A percentile compares a stretch with the other conserved stretches of the same genome.
Evolutionary conservation across 257 asterid genomes (phyloP).

Genomic region (Forsythia suspensa): DNA sequence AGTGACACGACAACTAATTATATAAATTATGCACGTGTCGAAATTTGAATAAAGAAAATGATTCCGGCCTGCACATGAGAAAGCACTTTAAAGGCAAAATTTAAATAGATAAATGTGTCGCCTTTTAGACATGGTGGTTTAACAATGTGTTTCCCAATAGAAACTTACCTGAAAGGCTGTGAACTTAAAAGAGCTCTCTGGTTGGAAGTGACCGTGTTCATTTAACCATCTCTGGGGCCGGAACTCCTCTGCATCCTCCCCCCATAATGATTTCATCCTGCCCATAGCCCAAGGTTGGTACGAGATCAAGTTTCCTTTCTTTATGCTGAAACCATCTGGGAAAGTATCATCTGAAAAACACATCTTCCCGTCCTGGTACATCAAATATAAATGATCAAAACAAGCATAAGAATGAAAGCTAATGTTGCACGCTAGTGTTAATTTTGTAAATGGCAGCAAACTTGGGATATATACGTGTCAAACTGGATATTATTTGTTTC

Average conservation of each 20-base stretch:
- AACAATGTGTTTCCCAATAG: no score
- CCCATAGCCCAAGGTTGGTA: constrained; percentile 73
- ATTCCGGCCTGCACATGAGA: no score
- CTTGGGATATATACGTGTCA: no score
- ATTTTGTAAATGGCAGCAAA: no score
- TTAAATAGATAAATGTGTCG: no score
- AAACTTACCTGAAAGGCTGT: constrained; percentile 55
- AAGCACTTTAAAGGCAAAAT: no score
- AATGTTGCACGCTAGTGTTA: neutral
- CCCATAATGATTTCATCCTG: constrained; percentile 60
- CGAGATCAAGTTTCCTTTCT: constrained; percentile 52
- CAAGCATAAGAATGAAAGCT: neutral
- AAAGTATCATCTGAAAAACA: constrained; percentile 48
- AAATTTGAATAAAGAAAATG: no score
- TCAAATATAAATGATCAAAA: neutral
- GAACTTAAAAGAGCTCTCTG: constrained; percentile 55
- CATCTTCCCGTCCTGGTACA: constrained; percentile 49
- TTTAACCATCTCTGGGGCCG: constrained; percentile 64
- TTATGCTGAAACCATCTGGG: constrained; percentile 56
- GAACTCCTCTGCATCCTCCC: constrained; percentile 55
- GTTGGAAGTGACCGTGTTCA: constrained; percentile 40
- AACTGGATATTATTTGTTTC: neutral
- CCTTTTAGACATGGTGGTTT: no score
- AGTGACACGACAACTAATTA: no score
- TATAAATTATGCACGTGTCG: no score